Conservation (phyloP, 345 rosid species). For the Durio zibethinus region DNA sequence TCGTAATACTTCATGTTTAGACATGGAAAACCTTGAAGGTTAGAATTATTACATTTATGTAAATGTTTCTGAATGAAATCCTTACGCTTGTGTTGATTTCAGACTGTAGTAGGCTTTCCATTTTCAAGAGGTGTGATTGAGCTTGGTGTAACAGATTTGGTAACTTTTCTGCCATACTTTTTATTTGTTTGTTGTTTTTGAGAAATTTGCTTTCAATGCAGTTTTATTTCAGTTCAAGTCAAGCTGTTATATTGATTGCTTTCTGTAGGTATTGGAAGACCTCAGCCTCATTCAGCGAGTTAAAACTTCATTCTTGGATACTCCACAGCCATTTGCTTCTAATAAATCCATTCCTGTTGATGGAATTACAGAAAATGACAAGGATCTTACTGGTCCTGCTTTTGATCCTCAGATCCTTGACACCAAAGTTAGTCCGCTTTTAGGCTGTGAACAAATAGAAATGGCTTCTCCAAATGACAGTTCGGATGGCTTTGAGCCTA, state of each 20-base stretch:
- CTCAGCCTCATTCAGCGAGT: conserved; percentile 53
- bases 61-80: not conserved
- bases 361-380: conserved; percentile 22
- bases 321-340: conserved; percentile 32
- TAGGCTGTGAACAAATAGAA: conserved; percentile 39
- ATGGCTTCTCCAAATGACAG: conserved; percentile 44
- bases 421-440: conserved; percentile 34
- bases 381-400: conserved; percentile 25
- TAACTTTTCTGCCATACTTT: conserved; percentile 27
- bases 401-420: conserved; percentile 31
- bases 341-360: conserved; percentile 24
- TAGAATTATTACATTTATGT: not conserved
- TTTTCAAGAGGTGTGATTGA: conserved; percentile 76
- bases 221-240: conserved; percentile 6
- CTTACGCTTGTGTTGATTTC: conserved; percentile 26
- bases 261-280: conserved; percentile 73
- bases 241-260: conserved; percentile 5
- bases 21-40: not conserved
- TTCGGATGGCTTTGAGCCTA: conserved; percentile 40
- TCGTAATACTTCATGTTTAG: not conserved
- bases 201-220: not conserved
- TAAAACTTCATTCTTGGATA: conserved; percentile 59
- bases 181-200: not conserved
- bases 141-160: conserved; percentile 81
- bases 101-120: conserved; percentile 84